Percentiles rank a stretch among this genome's conserved stretches.
phyloP scores from a whole-genome alignment of 2,329 filamentous ascomycete species.

The Trichoderma arundinaceum region DNA sequence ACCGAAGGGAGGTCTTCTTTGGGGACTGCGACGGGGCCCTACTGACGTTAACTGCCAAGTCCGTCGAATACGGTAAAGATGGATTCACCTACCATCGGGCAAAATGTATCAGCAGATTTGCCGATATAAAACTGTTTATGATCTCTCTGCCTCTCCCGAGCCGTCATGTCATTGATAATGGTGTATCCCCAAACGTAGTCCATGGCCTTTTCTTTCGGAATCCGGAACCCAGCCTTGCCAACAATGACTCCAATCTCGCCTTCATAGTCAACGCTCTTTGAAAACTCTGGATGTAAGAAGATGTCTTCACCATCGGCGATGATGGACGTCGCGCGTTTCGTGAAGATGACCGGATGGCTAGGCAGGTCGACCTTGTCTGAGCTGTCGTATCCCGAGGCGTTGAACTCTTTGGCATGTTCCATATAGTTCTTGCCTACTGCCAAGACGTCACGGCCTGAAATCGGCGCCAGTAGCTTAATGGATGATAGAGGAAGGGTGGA shows the following conservation, averaged over 20 bases:
- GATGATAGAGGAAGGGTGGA: slow-evolving; percentile 4
- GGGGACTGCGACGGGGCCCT: slow-evolving; percentile 18
- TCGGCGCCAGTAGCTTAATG: slow-evolving; percentile 15
- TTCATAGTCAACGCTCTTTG: slow-evolving; percentile 19
- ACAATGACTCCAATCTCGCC: slow-evolving; percentile 26
- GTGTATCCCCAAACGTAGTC: slow-evolving; percentile 27
- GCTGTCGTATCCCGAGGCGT: slow-evolving; percentile 21
- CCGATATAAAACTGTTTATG: slow-evolving; percentile 24
- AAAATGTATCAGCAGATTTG: slow-evolving; percentile 26
- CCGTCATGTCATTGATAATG: slow-evolving; percentile 27
- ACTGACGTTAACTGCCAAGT: not conserved
- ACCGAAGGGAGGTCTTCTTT: slow-evolving; percentile 18
- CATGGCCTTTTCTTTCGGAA: slow-evolving; percentile 20
- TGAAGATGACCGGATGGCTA: slow-evolving; percentile 25
- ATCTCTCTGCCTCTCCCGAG: slow-evolving; percentile 17
- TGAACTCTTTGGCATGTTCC: slow-evolving; percentile 23
- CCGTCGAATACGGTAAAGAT: not conserved
- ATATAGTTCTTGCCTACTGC: slow-evolving; percentile 27
- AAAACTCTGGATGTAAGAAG: slow-evolving; percentile 14
- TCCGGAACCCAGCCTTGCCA: slow-evolving; percentile 22
- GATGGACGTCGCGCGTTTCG: slow-evolving; percentile 23
- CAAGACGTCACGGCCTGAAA: slow-evolving; percentile 11
- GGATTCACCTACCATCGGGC: slow-evolving; percentile 5
- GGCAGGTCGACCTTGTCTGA: slow-evolving; percentile 23
- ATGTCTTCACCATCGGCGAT: slow-evolving; percentile 19